Base-by-base conservation (phyloP, 2,329 filamentous ascomycete genomes). In the Bisporella sp. region DNA sequence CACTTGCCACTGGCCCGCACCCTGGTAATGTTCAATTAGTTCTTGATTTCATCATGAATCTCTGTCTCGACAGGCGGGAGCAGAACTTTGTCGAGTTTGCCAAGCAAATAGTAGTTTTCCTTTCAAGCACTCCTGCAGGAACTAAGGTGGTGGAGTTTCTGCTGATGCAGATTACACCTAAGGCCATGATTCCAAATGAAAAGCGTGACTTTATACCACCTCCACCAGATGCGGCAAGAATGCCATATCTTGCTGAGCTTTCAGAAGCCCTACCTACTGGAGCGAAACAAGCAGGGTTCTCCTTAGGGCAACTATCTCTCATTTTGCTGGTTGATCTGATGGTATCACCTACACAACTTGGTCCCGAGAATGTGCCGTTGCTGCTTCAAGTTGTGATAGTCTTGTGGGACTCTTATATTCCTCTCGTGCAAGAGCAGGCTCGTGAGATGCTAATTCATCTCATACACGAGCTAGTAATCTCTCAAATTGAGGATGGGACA, bases 1-100 rank as follows among this genome's bases (percentile, higher is more conserved):
- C 93, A 4, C 76, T 99, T 43, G 92, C 92, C 1, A 96, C 91
- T 0, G 92, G 93, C 0, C 91, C 91, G 0, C 87, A 96, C 66
- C 88, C 84, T 6, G 92, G 91, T 21, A 99, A 99, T 62, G 93
- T 99, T 8, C 89, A 95, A 50, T 74, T 99, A 33, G 88, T 97
- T 9, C 78, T 99, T 1, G 91, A 97, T 66, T 99, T 99, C 64
- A 93, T 99, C 68, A 97, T 99, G 68, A 84, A 84, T 31, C 78
- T 97, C 4, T 99, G 93, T 60, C 73, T 99, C 8, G 93, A 99
- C 62, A 84, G 92, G 32, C 84, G 92, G 45, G 95, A 99, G 66
- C 93, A 99, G 62, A 97, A 96, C 61, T 99, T 96, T 67, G 92
- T 99, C 49, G 89, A 96, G 60, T 96, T 95, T 64, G 92, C 92